These are phyloP conservation scores for Gonapodya prolifera DNA, from an alignment of 192 early-diverging fungal genomes.

Conservation along the genomic window DNA sequence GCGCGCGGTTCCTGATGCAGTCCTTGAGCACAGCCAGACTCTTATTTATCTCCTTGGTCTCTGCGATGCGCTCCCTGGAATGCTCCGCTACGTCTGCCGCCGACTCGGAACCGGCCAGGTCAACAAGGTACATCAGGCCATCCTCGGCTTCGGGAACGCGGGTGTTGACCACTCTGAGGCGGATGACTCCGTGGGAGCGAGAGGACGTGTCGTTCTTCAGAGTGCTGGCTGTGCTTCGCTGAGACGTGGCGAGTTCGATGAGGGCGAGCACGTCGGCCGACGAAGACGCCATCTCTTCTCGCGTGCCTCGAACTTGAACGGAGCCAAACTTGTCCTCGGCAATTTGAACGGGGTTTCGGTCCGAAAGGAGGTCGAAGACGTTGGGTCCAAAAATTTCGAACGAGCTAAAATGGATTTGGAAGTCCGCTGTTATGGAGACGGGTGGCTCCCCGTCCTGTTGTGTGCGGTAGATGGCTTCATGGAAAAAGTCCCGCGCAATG, in stretches of 20 bases:
- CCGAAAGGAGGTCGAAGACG: constrained; percentile 21
- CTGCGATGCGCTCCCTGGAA: constrained; percentile 26
- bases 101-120: constrained; percentile 36
- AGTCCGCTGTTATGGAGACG: constrained; percentile 6
- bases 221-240: constrained; percentile 10
- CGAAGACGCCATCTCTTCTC: constrained; percentile 13
- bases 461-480: not conserved
- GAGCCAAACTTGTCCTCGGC: constrained; percentile 26
- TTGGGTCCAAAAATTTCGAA: constrained; percentile 33
- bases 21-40: constrained; percentile 37
- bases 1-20: constrained; percentile 29
- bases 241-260: constrained; percentile 12
- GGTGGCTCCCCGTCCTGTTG: not conserved
- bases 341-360: constrained; percentile 18
- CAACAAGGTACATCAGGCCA: constrained; percentile 32
- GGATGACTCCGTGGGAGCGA: constrained; percentile 14
- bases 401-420: constrained; percentile 20
- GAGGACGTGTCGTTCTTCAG: constrained; percentile 17
- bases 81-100: constrained; percentile 23
- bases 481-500: not conserved
- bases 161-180: constrained; percentile 16
- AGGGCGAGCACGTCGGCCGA: constrained; percentile 19
- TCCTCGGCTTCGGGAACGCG: constrained; percentile 22
- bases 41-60: constrained; percentile 34
- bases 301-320: constrained; percentile 13